Base-by-base conservation (phyloP, 345 rosid genomes). In the Cardiospermum halicacabum region DNA sequence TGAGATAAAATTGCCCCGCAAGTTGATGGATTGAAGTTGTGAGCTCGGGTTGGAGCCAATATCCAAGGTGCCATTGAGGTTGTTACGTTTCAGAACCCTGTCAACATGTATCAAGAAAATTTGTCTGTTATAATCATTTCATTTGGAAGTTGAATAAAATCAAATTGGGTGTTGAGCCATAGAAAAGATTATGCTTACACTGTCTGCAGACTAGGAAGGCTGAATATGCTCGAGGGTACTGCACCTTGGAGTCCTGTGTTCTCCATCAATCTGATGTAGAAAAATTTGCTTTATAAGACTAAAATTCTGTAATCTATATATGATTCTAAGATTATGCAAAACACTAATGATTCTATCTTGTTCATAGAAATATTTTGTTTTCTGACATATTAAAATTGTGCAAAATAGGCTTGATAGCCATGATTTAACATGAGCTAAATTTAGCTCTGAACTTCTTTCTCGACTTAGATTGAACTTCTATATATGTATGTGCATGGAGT, bases 151-250 rank as follows among this genome's bases (percentile, higher is more conserved):
- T 42, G 25, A 19, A 50, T 42, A 2, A 8, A 1, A 22, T 25
- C 28, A 19, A n/a, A 47, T 40, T 3, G 3, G 39, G 39, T 34
- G 39, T 4, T 34, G 13, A 9, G 24, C n/a, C 53, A 31, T 11
- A 73, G 96, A 77, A 56, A 95, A 34, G 39, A 27, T 21, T 47
- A 26, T 11, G 72, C 97, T 78, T 59, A 95, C 99, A 86, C 84
- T 1, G 84, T 87, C 78, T 87, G 84, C 68, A 95, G 79, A 43
- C 70, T 36, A 57, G 65, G 3, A 65, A 83, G 83, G 77, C 78
- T 76, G 78, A 91, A 94, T 30, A 91, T 60, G 3, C 31, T 9
- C 30, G 10, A 1, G 31, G 99, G 97, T 68, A 94, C 68, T 45
- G 32, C 11, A 54, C 96, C 99, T 56, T 7, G 27, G 31, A 95